A percentile compares a stretch with the other conserved stretches of the same genome.
Evolutionary conservation across 345 rosid genomes (phyloP).

Genomic region (Euphorbia peplus): DNA sequence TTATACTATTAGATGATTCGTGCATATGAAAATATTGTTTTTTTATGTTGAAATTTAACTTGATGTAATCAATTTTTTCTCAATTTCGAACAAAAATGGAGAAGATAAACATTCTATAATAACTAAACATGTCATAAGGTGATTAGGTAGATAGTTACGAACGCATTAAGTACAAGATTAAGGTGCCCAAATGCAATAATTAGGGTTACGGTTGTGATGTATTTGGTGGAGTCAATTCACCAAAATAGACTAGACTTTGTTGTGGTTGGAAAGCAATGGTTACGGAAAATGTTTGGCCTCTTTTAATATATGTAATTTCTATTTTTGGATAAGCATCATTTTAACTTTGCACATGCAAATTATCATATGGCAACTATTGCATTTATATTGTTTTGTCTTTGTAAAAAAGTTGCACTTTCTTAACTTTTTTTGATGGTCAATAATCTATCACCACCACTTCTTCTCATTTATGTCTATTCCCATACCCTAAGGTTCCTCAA

Average conservation of each 20-base stretch:
- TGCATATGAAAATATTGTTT: no score
- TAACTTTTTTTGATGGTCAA: background rate
- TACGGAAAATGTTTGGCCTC: background rate
- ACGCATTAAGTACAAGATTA: no score
- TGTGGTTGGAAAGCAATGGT: background rate
- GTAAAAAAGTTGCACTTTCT: background rate
- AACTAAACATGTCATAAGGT: no score
- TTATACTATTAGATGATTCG: no score
- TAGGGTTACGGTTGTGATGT: background rate
- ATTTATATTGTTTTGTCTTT: background rate
- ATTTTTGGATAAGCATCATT: constrained; percentile 18
- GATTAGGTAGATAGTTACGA: no score
- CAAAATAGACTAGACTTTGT: background rate
- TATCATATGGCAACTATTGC: no score
- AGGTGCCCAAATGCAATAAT: no score
- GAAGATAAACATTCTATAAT: no score
- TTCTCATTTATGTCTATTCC: no score
- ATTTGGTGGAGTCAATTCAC: background rate
- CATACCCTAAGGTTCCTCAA: background rate
- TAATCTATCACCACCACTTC: background rate
- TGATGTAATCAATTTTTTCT: no score
- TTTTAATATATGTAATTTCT: constrained; percentile 7
- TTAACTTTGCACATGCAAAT: constrained; percentile 5
- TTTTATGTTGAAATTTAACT: no score
- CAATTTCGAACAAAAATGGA: no score